Evolutionary conservation across 108 stramenopile genomes (phyloP).

Genomic region (Discostella stelligeroides): DNA sequence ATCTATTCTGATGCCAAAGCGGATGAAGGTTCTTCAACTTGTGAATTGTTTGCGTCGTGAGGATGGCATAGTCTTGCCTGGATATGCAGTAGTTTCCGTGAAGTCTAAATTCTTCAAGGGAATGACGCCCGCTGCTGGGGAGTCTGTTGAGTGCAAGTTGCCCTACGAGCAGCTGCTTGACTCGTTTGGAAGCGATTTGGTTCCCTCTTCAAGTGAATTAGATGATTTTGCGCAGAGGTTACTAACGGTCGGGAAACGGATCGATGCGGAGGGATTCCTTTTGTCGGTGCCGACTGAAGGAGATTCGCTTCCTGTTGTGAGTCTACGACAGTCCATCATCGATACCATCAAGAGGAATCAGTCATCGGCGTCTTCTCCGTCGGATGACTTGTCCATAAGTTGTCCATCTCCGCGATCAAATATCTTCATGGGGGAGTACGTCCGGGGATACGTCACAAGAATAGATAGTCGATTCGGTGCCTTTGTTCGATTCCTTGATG

Average conservation of each 20-base stretch:
- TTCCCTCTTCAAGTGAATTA: slow-evolving; percentile 58
- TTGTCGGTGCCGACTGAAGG: slow-evolving; percentile 58
- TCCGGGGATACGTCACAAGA: slow-evolving; percentile 71
- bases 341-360: slow-evolving; percentile 43
- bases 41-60: slow-evolving; percentile 51
- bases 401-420: slow-evolving; percentile 58
- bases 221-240: slow-evolving; percentile 60
- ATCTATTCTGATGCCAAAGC: slow-evolving; percentile 64
- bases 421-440: slow-evolving; percentile 68
- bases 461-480: slow-evolving; percentile 79
- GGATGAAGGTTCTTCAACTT: slow-evolving; percentile 79
- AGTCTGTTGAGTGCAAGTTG: slow-evolving; percentile 73
- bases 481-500: slow-evolving; percentile 82
- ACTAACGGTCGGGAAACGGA: slow-evolving; percentile 76
- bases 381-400: slow-evolving; percentile 32
- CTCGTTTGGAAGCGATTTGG: slow-evolving; percentile 56
- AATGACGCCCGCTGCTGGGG: slow-evolving; percentile 18
- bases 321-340: slow-evolving; percentile 66
- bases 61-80: slow-evolving; percentile 61
- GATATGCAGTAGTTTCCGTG: slow-evolving; percentile 79
- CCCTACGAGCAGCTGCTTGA: slow-evolving; percentile 83
- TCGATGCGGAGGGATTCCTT: slow-evolving; percentile 70
- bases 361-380: slow-evolving; percentile 12
- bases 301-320: slow-evolving; percentile 64
- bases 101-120: slow-evolving; percentile 74